Conservation (phyloP, 805 yeast species). For the Wickerhamiella lipophila region DNA sequence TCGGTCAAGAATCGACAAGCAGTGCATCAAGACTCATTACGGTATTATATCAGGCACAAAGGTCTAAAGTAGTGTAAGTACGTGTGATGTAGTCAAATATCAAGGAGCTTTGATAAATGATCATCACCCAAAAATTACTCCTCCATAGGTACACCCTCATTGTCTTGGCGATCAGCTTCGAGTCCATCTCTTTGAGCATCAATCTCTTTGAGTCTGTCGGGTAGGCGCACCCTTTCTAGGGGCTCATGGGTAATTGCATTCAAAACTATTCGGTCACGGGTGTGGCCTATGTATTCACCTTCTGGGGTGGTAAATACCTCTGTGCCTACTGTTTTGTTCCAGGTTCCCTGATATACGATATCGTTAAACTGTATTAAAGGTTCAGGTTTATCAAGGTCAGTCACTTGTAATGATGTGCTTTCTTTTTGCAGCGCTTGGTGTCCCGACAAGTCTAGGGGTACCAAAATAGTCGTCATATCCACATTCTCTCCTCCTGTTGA, state of each 20-base stretch:
- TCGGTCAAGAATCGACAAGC: too few relatives aligned
- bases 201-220: slow-evolving; percentile 11
- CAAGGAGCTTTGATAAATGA: too few relatives aligned
- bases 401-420: slow-evolving; percentile 33
- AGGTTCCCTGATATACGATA: slow-evolving; percentile 54
- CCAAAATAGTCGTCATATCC: slow-evolving; percentile 28
- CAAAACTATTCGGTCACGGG: slow-evolving; percentile 23
- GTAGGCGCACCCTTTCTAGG: slow-evolving; percentile 4
- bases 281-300: slow-evolving; percentile 24
- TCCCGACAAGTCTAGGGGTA: slow-evolving; percentile 38
- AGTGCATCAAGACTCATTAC: too few relatives aligned
- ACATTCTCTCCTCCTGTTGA: not conserved
- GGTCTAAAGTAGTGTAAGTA: too few relatives aligned
- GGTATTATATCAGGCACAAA: too few relatives aligned
- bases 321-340: slow-evolving; percentile 72
- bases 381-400: slow-evolving; percentile 41
- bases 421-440: slow-evolving; percentile 30
- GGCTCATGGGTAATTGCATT: slow-evolving; percentile 18
- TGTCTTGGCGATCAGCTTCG: not conserved
- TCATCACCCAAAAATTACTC: too few relatives aligned
- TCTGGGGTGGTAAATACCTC: slow-evolving; percentile 35
- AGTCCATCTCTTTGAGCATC: slow-evolving; percentile 10
- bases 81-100: too few relatives aligned
- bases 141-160: not conserved
- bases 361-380: slow-evolving; percentile 50